Evolutionary conservation across 139 green algal species (phyloP), one percentile per base, ranked within the genome.

Genomic region (Raphidocelis subcapitata): DNA sequence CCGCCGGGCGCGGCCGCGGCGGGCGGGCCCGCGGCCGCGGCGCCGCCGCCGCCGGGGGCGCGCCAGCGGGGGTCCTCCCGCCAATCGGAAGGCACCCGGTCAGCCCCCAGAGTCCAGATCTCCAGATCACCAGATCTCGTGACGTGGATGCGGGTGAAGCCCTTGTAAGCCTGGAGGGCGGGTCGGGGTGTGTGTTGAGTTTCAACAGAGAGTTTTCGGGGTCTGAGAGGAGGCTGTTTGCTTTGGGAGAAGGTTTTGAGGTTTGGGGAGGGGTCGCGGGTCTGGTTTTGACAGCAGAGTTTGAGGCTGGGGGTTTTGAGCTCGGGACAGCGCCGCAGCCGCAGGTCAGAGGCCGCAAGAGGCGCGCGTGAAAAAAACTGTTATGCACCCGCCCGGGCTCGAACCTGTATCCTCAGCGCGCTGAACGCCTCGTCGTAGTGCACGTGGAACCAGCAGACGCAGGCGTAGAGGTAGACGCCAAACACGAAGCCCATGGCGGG

Each of bases 401-500:
- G n/a, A n/a, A n/a, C n/a, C n/a, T n/a, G n/a, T n/a, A 95, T 76
- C 18, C 91, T 84, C 59, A 97, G 85, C 1, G 80, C 79, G 32
- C 77, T 88, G 72, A 96, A 97, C 26, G 89, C 85, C 77, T 97
- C 92, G 64, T 97, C 92, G 73, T 93, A 97, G 64, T 97, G 92
- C 28, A 92, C 79, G 57, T 91, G 83, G 55, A 89, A 91, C 75
- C 71, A 90, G 76, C 88, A 89, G 60, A 92, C 88, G 29, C 64
- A 79, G 3, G 95, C 29, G 78, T 94, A 97, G 5, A 97, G 83
- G 73, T 97, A 97, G 47, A 78, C 69, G n/a, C 92, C 92, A 69
- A 97, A 96, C 3, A 97, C 67, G 66, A 91, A 83, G 59, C 81
- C 91, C 20, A 97, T 85, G 31, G 85, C 84, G 24, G 92, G 92